Evolutionary conservation across 768 basidiomycete species (phyloP), one percentile per base, ranked within the genome.

Genomic region (Dentipellis sp.): DNA sequence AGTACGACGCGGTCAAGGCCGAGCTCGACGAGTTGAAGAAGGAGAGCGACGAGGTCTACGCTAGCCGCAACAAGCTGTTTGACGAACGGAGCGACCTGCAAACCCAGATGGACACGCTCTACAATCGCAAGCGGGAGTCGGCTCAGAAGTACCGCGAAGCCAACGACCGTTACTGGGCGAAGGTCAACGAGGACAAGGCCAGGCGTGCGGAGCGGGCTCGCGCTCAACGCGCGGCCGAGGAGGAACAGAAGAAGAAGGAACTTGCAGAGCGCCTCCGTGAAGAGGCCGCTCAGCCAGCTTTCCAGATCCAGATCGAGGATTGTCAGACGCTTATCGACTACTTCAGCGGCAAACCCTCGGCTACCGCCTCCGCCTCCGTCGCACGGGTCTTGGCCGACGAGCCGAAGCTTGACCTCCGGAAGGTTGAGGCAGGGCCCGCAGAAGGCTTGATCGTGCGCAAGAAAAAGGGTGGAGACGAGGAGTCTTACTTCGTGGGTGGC

Each of bases 221-320:
- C 63, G 80, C 79, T 48, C 88, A 91, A 69, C 85, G 83, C 56
- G 84, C 78, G 17, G 87, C 78, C 21, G 84, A 86, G 66, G 93
- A 93, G 66, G 77, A 82, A 34, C 78, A 81, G 65, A 92, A 88
- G 75, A 87, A 82, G 68, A 74, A 84, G 69, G 92, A 93, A 67
- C 76, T 86, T 57, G 86, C 82, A 10, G 80, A 88, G 62, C 85
- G 83, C 39, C 69, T 97, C 49, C 83, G 88, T 52, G 97, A 99
- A 58, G 94, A 98, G 67, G 97, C 97, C 21, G 82, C 84, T 57
- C 66, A 78, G 21, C 94, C 97, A 23, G 97, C 97, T 0, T 98
- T 81, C 78, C 90, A 91, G 65, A 78, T 83, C 53, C 83, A 97
- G 68, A 93, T 99, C 64, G 92, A 98, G 74, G 97, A 98, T 68